A percentile compares a stretch with the other conserved stretches of the same genome.
Conservation (phyloP, 257 asterid species). For the Penstemon newberryi region DNA sequence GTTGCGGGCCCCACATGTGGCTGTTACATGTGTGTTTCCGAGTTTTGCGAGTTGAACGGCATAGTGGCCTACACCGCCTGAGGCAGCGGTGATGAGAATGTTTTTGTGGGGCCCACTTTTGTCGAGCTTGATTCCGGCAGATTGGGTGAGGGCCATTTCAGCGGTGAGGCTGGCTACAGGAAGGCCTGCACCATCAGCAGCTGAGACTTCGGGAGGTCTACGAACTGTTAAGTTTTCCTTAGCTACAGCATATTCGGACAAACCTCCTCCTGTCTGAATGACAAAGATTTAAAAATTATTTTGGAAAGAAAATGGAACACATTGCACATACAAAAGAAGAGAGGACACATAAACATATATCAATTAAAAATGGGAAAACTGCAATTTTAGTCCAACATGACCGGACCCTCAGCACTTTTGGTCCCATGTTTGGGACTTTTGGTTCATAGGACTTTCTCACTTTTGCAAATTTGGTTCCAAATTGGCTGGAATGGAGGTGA, state of each 20-base stretch:
- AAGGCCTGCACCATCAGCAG: slow-evolving; percentile 66
- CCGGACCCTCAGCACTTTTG: too few relatives aligned
- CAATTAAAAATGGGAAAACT: too few relatives aligned
- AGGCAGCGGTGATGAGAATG: slow-evolving; percentile 63
- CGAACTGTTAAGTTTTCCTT: slow-evolving; percentile 44
- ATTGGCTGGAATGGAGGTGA: too few relatives aligned
- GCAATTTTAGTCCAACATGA: too few relatives aligned
- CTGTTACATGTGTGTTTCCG: slow-evolving; percentile 62
- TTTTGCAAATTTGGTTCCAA: too few relatives aligned
- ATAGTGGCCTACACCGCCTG: slow-evolving; percentile 69
- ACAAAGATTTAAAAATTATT: neutral
- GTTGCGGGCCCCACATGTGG: slow-evolving; percentile 70
- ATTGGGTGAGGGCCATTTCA: slow-evolving; percentile 54
- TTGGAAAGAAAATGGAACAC: neutral
- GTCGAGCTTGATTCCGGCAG: slow-evolving; percentile 53
- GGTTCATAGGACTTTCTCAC: too few relatives aligned
- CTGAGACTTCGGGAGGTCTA: slow-evolving; percentile 58
- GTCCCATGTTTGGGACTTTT: too few relatives aligned
- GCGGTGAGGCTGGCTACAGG: slow-evolving; percentile 60
- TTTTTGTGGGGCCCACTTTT: slow-evolving; percentile 55
- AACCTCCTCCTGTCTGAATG: slow-evolving; percentile 57
- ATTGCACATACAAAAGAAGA: too few relatives aligned
- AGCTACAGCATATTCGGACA: slow-evolving; percentile 57
- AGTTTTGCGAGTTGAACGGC: slow-evolving; percentile 76
- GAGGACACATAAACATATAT: too few relatives aligned